Conservation (phyloP, 257 asterid species). For the Solanum pimpinellifolium region DNA sequence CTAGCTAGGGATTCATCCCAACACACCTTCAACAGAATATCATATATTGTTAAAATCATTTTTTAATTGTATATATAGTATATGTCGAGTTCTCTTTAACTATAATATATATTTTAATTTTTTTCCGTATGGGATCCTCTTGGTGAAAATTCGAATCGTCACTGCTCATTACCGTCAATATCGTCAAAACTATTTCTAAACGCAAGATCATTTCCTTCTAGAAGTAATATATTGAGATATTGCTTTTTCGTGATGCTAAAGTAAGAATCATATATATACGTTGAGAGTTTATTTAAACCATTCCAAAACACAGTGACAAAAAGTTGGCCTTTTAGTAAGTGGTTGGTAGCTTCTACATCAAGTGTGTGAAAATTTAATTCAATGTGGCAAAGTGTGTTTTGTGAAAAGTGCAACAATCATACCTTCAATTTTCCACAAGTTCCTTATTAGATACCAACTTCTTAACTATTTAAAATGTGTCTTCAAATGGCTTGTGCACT, state of each 20-base stretch:
- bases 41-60: no score
- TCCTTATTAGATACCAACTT: not conserved
- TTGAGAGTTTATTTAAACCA: not conserved
- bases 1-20: not conserved
- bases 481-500: not conserved
- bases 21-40: no score
- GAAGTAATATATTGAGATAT: not conserved
- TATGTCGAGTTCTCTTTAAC: no score
- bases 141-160: not conserved
- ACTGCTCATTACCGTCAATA: not conserved
- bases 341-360: slow-evolving; percentile 6
- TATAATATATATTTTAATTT: no score
- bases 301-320: not conserved
- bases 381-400: not conserved
- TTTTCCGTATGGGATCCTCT: no score
- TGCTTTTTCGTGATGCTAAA: not conserved
- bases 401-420: not conserved
- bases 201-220: not conserved
- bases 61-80: no score
- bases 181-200: not conserved
- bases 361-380: not conserved
- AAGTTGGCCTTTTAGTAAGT: not conserved
- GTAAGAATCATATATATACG: not conserved
- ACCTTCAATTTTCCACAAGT: not conserved
- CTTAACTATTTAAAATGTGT: not conserved